Evolutionary conservation across 1,284 basidiomycete genomes (phyloP).

Genomic region (Amylostereum chailletii): DNA sequence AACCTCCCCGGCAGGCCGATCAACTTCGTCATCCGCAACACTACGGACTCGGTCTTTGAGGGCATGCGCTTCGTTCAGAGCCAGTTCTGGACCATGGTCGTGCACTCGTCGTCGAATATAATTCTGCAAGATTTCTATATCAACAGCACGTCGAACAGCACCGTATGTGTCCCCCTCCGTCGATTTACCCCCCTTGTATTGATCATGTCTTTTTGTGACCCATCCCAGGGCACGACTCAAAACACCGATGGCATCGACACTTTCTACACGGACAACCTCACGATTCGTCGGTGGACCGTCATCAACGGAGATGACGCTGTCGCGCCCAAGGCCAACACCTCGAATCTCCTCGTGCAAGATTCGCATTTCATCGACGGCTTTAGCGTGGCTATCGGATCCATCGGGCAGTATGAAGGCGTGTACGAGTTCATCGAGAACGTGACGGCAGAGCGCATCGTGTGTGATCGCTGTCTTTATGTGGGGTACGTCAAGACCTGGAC

Average conservation of each 20-base stretch:
- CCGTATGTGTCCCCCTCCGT: not conserved
- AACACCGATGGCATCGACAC: not conserved
- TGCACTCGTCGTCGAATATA: not conserved
- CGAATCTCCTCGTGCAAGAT: not conserved
- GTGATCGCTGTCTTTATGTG: not conserved
- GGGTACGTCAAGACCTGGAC: slow-evolving; percentile 5
- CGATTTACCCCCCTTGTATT: not conserved
- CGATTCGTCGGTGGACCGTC: not conserved
- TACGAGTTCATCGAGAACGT: not conserved
- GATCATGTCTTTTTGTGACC: not conserved
- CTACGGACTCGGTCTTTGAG: not conserved
- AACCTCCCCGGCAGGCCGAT: slow-evolving; percentile 26
- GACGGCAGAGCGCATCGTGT: not conserved
- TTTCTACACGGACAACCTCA: not conserved
- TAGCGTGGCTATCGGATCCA: not conserved
- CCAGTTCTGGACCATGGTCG: not conserved
- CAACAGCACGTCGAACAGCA: not conserved
- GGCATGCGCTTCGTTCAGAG: not conserved
- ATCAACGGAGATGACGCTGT: not conserved
- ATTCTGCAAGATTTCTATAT: not conserved
- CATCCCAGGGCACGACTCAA: not conserved
- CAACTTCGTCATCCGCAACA: not conserved
- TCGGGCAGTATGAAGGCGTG: not conserved
- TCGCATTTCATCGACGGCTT: not conserved
- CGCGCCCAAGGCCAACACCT: not conserved